phyloP scores from a whole-genome alignment of 169 alveolate species.

The Plasmodium coatneyi region DNA sequence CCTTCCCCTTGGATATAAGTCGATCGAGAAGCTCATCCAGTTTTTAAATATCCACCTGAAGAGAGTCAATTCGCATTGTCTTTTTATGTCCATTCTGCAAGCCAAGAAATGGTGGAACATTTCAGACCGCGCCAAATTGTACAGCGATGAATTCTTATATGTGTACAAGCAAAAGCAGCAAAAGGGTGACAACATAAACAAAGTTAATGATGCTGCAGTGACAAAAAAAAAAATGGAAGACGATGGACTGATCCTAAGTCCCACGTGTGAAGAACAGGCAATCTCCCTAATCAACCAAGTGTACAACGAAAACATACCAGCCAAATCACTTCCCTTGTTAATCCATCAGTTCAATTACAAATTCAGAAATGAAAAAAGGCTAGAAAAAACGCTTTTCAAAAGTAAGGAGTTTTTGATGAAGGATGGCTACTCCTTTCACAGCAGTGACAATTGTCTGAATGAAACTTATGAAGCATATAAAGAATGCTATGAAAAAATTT shows the following conservation, averaged over 20 bases:
- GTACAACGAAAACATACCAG: conserved; percentile 32
- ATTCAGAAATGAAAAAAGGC: conserved; percentile 62
- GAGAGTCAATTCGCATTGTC: conserved; percentile 39
- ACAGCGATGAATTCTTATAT: conserved; percentile 66
- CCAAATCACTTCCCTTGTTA: conserved; percentile 24
- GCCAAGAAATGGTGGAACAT: conserved; percentile 51
- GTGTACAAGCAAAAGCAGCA: conserved; percentile 48
- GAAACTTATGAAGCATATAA: conserved; percentile 51
- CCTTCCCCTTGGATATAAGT: conserved; percentile 37
- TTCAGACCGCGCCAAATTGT: conserved; percentile 45
- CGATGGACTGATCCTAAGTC: conserved; percentile 59
- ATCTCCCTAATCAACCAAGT: conserved; percentile 31
- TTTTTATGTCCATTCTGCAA: conserved; percentile 48
- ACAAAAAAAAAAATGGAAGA: conserved; percentile 43
- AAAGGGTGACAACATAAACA: conserved; percentile 5
- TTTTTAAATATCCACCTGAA: conserved; percentile 20
- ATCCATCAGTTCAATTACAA: conserved; percentile 61
- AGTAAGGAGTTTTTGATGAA: conserved; percentile 68
- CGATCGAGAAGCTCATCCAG: conserved; percentile 29
- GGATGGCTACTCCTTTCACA: conserved; percentile 67
- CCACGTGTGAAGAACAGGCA: conserved; percentile 64
- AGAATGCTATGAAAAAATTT: conserved; percentile 43
- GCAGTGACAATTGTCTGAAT: conserved; percentile 25
- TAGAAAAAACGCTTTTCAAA: conserved; percentile 48
- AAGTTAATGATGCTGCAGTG: neutral